Evolutionary conservation across 306 rosid species (phyloP), one percentile per base, ranked within the genome.

Genomic region (Fagus sylvatica): DNA sequence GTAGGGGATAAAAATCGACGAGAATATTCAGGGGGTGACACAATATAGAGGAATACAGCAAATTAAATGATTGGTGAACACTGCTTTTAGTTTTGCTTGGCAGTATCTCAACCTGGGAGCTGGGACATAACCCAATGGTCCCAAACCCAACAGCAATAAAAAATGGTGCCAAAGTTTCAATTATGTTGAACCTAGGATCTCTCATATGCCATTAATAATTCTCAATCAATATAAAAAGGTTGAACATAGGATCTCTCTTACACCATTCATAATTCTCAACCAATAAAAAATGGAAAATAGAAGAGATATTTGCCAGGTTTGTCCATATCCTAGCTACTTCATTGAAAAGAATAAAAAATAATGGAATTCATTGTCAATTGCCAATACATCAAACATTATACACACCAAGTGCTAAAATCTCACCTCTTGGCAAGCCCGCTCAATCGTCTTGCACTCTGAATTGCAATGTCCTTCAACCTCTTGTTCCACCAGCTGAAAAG

Each of bases 391-490:
- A 1, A 43, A 60, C 17, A 70, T 41, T 30, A 73, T 69, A 53
- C 12, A 42, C 75, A 74, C 42, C 13, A 19, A 51, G 76, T 71
- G 73, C 17, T 79, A 51, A 76, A 76, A 56, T 32, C 74, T 65
- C 54, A 90, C 99, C 84, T 91, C 99, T 66, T 91, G 98, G 75
- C 99, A 95, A 41, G 97, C 89, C 81, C 97, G 90, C 86, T 92
- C 95, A 55, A 92, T 87, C 2, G 98, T 95, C 89, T 95, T 95
- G 91, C 98, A 95, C 85, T 95, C 90, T 12, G 98, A 95, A 81
- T 95, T 87, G 86, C 98, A 95, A 70, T 95, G 98, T 72, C 98
- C 98, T 88, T 95, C 98, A 51, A 98, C 83, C 67, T 84, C 91
- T 87, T 95, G 98, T 60, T 92, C 98, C 60, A 79, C 98, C 67